Evolutionary conservation across 2,329 filamentous ascomycete species (phyloP).

Genomic region (Colletotrichum camelliae): DNA sequence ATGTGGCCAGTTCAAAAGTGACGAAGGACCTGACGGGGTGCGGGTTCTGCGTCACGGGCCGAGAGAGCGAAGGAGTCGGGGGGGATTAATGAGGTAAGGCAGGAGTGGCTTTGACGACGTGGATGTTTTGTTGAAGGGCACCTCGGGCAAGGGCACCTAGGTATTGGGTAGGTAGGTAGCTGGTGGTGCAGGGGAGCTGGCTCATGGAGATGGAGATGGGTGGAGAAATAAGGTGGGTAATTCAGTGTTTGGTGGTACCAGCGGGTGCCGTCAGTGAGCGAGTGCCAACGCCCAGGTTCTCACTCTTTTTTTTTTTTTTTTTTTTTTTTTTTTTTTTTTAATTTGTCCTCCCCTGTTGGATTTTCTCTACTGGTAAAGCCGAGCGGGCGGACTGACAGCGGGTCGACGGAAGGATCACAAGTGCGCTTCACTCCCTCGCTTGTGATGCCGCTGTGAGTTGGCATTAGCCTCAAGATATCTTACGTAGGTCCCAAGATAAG

Average conservation of each 20-base stretch:
- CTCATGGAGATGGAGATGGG: neutral
- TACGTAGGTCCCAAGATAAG: neutral
- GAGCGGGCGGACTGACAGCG: neutral
- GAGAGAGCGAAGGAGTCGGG: neutral
- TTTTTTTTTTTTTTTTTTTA: neutral
- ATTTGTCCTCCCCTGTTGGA: neutral
- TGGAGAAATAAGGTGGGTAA: neutral
- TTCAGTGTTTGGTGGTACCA: neutral
- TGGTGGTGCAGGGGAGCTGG: neutral
- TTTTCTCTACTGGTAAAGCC: neutral
- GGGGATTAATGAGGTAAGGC: neutral
- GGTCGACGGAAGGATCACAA: neutral
- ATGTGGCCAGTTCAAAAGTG: neutral
- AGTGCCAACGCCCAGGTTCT: neutral
- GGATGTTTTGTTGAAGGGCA: conserved; percentile 9
- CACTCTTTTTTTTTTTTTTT: neutral
- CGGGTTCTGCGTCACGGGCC: neutral
- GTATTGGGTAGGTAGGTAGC: neutral
- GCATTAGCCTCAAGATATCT: neutral
- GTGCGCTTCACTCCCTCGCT: neutral
- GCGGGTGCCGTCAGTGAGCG: neutral
- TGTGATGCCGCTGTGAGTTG: neutral
- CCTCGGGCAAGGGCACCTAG: neutral
- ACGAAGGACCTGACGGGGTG: neutral
- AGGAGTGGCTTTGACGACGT: neutral